These are phyloP conservation scores for Adansonia gregorii DNA, from an alignment of 441 rosid genomes.

Conservation along the genomic window DNA sequence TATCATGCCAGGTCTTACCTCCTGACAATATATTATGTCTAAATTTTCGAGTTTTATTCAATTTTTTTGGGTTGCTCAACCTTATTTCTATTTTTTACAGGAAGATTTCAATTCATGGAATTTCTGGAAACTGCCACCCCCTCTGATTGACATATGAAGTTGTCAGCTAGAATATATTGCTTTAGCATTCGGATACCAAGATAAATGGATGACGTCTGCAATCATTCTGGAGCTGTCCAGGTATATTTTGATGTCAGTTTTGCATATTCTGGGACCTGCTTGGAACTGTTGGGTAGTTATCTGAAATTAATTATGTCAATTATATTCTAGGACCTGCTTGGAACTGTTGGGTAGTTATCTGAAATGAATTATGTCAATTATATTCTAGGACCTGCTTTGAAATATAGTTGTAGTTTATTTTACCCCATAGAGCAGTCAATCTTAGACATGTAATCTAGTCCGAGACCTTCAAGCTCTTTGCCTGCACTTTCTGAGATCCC, in stretches of 20 bases:
- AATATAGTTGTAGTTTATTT: background rate
- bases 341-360: background rate
- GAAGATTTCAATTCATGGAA: slow-evolving; percentile 96
- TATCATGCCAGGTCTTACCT: background rate
- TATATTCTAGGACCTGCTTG: background rate
- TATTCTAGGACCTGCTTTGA: slow-evolving; percentile 7
- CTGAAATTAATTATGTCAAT: background rate
- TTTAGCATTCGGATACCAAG: background rate
- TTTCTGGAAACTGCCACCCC: slow-evolving; percentile 89
- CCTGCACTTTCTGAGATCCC: slow-evolving; percentile 14
- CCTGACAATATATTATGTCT: background rate
- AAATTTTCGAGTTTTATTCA: slow-evolving; percentile 3
- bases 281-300: background rate
- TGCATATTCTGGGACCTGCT: background rate
- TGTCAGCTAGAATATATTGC: slow-evolving; percentile 15
- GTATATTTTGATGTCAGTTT: slow-evolving; percentile 31
- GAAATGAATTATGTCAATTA: background rate
- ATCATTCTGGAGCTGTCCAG: slow-evolving; percentile 34
- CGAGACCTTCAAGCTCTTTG: background rate
- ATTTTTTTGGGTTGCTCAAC: slow-evolving; percentile 14
- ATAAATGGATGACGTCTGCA: slow-evolving; percentile 17
- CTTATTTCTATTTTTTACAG: slow-evolving; percentile 44
- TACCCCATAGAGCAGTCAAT: slow-evolving; percentile 9
- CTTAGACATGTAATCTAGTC: background rate
- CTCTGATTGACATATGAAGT: slow-evolving; percentile 45